Conservation (phyloP, 75 land plant genomes). For the Larix kaempferi region DNA sequence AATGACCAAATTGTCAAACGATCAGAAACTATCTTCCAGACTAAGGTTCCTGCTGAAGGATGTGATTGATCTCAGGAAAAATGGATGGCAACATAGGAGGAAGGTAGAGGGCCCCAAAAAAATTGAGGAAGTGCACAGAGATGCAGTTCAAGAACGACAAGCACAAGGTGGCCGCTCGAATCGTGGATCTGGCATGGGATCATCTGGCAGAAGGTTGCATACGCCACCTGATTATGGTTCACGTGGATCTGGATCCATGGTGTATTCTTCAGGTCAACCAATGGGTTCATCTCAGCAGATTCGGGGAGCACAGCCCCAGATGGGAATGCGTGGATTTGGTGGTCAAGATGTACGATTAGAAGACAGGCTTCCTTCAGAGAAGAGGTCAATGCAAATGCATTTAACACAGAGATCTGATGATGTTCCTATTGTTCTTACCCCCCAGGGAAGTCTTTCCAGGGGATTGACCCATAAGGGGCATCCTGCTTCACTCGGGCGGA, state of each 20-base stretch:
- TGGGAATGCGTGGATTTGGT: slow-evolving; percentile 27
- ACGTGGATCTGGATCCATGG: slow-evolving; percentile 35
- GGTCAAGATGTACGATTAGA: slow-evolving; percentile 74
- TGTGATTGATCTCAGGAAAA: slow-evolving; percentile 83
- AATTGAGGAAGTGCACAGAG: slow-evolving; percentile 95
- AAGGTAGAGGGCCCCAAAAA: slow-evolving; percentile 97
- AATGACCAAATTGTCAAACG: slow-evolving; percentile 54
- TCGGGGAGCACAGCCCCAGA: slow-evolving; percentile 35
- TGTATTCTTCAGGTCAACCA: slow-evolving; percentile 46
- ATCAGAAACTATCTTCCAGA: slow-evolving; percentile 76
- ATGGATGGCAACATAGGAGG: slow-evolving; percentile 92
- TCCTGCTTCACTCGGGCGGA: slow-evolving; percentile 23
- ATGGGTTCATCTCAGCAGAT: slow-evolving; percentile 21
- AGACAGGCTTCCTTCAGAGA: slow-evolving; percentile 50
- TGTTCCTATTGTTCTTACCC: slow-evolving; percentile 70
- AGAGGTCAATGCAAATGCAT: slow-evolving; percentile 51
- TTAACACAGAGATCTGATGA: slow-evolving; percentile 68
- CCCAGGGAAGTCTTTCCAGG: slow-evolving; percentile 89
- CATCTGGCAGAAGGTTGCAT: slow-evolving; percentile 40
- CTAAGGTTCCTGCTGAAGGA: slow-evolving; percentile 89
- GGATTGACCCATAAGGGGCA: slow-evolving; percentile 61
- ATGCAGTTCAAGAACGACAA: slow-evolving; percentile 83
- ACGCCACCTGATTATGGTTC: slow-evolving; percentile 49
- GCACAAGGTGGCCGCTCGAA: slow-evolving; percentile 57
- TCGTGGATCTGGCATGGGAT: slow-evolving; percentile 58